These are phyloP conservation scores for Macrophomina tecta DNA, from an alignment of 2,329 filamentous ascomycete genomes.

Conservation along the genomic window DNA sequence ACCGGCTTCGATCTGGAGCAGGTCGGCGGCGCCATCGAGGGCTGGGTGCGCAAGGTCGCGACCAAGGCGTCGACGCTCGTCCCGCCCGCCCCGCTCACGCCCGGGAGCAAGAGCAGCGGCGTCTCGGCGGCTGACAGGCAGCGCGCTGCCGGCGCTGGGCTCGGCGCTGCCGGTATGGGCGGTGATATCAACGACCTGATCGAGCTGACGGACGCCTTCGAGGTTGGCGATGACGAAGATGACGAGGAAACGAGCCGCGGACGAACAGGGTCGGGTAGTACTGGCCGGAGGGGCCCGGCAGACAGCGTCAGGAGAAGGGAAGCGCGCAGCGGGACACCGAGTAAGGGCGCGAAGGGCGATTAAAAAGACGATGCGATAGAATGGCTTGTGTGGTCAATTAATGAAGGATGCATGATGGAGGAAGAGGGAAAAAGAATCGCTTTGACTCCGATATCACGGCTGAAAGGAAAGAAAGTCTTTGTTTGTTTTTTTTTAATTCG, in stretches of 20 bases:
- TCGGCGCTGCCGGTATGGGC: slow-evolving; percentile 33
- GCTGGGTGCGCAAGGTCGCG: slow-evolving; percentile 86
- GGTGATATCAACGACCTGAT: slow-evolving; percentile 69
- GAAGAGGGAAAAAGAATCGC: not conserved
- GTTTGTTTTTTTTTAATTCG: not conserved
- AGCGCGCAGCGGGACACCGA: slow-evolving; percentile 15
- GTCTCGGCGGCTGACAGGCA: slow-evolving; percentile 2
- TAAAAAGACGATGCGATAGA: not conserved
- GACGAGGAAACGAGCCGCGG: slow-evolving; percentile 25
- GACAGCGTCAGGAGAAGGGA: slow-evolving; percentile 20
- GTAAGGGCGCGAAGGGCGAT: slow-evolving; percentile 28
- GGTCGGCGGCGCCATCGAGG: slow-evolving; percentile 85
- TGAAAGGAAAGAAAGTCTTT: not conserved
- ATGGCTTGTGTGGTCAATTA: not conserved
- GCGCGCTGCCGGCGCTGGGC: slow-evolving; percentile 10
- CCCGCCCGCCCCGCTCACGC: slow-evolving; percentile 19
- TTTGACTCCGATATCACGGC: slow-evolving; percentile 1
- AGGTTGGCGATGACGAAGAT: slow-evolving; percentile 43
- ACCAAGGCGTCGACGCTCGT: slow-evolving; percentile 55
- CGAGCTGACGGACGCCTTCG: slow-evolving; percentile 63
- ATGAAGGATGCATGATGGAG: not conserved
- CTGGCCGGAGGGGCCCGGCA: not conserved
- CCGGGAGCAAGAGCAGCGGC: not conserved
- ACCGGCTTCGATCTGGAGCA: slow-evolving; percentile 69
- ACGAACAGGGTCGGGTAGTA: not conserved